These are phyloP conservation scores for Sphaceloma murrayae DNA, from an alignment of 2,329 filamentous ascomycete genomes.

Conservation along the genomic window DNA sequence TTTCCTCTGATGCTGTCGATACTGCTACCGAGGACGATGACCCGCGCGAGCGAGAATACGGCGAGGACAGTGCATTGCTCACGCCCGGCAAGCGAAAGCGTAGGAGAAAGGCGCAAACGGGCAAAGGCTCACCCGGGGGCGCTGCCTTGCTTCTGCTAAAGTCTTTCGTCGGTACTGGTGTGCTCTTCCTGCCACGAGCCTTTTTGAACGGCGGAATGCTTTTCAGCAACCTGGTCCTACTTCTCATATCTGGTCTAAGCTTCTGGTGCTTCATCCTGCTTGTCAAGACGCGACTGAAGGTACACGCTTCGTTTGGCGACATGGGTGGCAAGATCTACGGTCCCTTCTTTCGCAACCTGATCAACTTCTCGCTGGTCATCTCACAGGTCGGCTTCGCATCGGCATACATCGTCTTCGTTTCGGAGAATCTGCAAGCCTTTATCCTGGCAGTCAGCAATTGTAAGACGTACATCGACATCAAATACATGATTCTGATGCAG, in stretches of 20 bases:
- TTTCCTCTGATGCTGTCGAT: slow-evolving; percentile 65
- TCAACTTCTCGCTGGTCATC: slow-evolving; percentile 84
- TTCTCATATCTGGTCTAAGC: slow-evolving; percentile 74
- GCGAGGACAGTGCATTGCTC: slow-evolving; percentile 78
- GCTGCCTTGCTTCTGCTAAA: slow-evolving; percentile 83
- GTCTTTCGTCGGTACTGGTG: slow-evolving; percentile 94
- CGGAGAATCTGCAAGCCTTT: slow-evolving; percentile 90
- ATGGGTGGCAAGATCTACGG: slow-evolving; percentile 90
- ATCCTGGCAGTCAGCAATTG: slow-evolving; percentile 86
- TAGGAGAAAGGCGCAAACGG: slow-evolving; percentile 65
- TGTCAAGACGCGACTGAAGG: slow-evolving; percentile 71
- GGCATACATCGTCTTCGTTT: slow-evolving; percentile 94
- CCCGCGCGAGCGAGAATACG: slow-evolving; percentile 61
- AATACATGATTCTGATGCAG: slow-evolving; percentile 85
- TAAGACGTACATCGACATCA: slow-evolving; percentile 73
- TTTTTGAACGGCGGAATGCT: slow-evolving; percentile 96
- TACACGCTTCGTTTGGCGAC: slow-evolving; percentile 94
- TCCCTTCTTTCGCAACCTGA: slow-evolving; percentile 76
- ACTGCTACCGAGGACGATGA: slow-evolving; percentile 35
- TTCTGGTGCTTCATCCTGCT: slow-evolving; percentile 97
- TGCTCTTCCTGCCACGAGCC: slow-evolving; percentile 83
- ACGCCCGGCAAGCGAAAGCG: slow-evolving; percentile 59
- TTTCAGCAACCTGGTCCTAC: slow-evolving; percentile 86
- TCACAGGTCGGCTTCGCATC: slow-evolving; percentile 93
- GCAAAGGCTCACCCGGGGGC: slow-evolving; percentile 67